Conservation (phyloP, 257 asterid species). For the Solanum bulbocastanum region DNA sequence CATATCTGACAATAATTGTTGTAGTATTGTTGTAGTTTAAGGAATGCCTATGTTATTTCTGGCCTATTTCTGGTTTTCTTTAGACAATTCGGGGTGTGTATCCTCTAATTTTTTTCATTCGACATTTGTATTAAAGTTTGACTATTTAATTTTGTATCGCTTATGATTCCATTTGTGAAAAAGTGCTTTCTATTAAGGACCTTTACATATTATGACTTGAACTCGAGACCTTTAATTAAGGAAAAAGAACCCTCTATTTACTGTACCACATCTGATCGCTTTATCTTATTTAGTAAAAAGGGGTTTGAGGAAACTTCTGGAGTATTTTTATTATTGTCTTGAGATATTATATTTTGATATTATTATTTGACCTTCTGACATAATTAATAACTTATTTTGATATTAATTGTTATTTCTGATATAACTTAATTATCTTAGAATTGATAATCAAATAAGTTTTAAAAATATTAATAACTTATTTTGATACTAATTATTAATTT, state of each 20-base stretch:
- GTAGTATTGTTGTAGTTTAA: not conserved
- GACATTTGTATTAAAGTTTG: no score
- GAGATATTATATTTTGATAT: not conserved
- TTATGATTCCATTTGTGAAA: fast-evolving
- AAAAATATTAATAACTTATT: no score
- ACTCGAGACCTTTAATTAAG: no score
- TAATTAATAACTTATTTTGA: not conserved
- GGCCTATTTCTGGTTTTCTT: not conserved
- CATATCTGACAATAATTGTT: not conserved
- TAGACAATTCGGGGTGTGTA: no score
- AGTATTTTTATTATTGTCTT: not conserved
- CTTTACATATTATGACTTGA: fast-evolving
- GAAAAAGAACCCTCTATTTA: no score
- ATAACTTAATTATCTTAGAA: not conserved
- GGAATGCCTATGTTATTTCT: not conserved
- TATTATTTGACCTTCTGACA: not conserved
- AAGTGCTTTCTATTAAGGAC: no score
- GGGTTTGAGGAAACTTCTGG: not conserved
- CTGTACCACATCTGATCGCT: no score
- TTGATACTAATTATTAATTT: no score
- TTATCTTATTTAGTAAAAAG: not conserved
- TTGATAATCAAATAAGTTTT: no score
- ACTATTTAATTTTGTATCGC: fast-evolving
- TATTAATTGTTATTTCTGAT: not conserved
- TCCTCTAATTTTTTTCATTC: no score